Evolutionary conservation across 2,329 filamentous ascomycete genomes (phyloP), one percentile per base, ranked within the genome.

Genomic region (Lizonia empirigonia): DNA sequence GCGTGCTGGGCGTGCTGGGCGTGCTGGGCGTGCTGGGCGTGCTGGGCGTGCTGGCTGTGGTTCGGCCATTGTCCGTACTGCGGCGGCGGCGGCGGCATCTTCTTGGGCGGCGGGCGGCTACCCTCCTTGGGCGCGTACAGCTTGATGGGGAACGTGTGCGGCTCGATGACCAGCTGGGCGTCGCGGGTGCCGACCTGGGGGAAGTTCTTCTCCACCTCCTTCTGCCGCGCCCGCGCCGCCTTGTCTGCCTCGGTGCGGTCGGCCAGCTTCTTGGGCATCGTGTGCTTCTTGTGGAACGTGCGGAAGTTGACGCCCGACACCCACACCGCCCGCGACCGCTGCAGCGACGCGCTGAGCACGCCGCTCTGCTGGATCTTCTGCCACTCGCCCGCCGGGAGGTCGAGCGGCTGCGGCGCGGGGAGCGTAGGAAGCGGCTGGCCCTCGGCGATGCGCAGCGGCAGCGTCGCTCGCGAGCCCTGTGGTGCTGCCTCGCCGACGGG

Each of bases 311-410:
- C 59, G 33, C 70, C 70, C 0, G 68, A 72, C 5, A 69, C 60
- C 72, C 72, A 74, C 52, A 67, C 64, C 16, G 86, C 80, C 52
- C 88, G 85, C 64, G 90, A 94, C 65, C 88, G 82, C 40, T 82
- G 76, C 20, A 94, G 79, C 2, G 89, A 90, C 60, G 91, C 87
- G 63, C 83, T 80, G 50, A 93, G 78, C 16, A 93, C 88, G 59
- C 87, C 88, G 73, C 90, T 91, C 69, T 91, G 87, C 49, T 85
- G 82, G 32, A 92, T 80, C 19, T 84, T 84, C 74, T 92, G 89
- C 65, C 86, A 93, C 12, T 91, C 87, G 58, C 81, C 82, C 4
- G 74, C 67, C 0, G 86, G 76, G 6, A 92, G 76, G 55, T 86
- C 80, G 7, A 83, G 80, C 0, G 85, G 75, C 68, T 94, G 89